A percentile compares a stretch with the other conserved stretches of the same genome.
phyloP scores from a whole-genome alignment of 2,329 filamentous ascomycete species.

The Neonectria neomacrospora region DNA sequence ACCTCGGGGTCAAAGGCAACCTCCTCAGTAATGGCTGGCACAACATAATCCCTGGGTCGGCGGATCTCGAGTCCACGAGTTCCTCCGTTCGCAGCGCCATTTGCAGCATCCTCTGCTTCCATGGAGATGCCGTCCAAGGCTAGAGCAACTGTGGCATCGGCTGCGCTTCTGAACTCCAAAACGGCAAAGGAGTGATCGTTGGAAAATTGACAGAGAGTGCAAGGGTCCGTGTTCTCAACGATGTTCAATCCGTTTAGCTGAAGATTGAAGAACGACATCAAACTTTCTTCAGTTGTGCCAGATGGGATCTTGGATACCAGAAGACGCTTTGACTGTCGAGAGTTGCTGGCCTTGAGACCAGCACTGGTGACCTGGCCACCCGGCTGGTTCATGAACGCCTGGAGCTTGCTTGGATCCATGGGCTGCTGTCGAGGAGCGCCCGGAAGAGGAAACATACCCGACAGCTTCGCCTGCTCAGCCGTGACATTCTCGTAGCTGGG shows the following conservation, averaged over 20 bases:
- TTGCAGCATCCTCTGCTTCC: constrained; percentile 73
- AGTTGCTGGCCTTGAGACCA: constrained; percentile 91
- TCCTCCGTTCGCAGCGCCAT: constrained; percentile 64
- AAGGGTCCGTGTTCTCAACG: constrained; percentile 84
- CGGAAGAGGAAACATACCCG: constrained; percentile 97
- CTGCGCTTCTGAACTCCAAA: constrained; percentile 87
- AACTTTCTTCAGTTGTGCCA: constrained; percentile 76
- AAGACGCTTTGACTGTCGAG: constrained; percentile 92
- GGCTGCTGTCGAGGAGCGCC: constrained; percentile 94
- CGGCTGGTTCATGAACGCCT: constrained; percentile 95
- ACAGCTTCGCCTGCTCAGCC: constrained; percentile 97
- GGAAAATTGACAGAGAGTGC: constrained; percentile 83
- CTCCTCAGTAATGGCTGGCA: constrained; percentile 81
- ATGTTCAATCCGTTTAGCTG: constrained; percentile 98
- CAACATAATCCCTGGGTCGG: constrained; percentile 96
- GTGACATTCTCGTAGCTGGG: constrained; percentile 98
- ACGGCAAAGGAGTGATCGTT: constrained; percentile 84
- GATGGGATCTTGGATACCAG: constrained; percentile 85
- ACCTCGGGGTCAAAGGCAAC: constrained; percentile 79
- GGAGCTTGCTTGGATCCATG: constrained; percentile 92
- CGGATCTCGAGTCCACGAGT: constrained; percentile 77
- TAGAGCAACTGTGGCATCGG: constrained; percentile 90
- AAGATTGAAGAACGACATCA: constrained; percentile 92
- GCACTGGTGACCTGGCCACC: constrained; percentile 76
- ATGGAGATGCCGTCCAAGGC: constrained; percentile 91